Base-by-base conservation (phyloP, 176 grass and related monocot species). In the Lolium perenne region DNA sequence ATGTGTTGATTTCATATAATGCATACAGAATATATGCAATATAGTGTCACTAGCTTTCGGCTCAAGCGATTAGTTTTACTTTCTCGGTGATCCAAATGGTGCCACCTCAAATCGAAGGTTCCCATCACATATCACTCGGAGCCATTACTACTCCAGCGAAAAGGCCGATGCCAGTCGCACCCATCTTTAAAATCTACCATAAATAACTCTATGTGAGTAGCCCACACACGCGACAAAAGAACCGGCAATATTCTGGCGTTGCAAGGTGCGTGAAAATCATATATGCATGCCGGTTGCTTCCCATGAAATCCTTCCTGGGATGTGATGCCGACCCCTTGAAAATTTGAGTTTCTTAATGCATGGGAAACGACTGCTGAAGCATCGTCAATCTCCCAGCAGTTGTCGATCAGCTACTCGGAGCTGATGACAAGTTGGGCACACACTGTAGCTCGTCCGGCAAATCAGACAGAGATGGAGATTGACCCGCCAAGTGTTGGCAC, bases 211-310 rank as follows among this genome's bases (percentile, higher is more conserved):
- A 61, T 23, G 21, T 11, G 10, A 10, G 21, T 32, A 32, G 26
- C 61, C 5, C 74, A 45, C 74, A 41, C 38, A 38, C 13, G 12
- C 23, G 23, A 25, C 22, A 6, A 4, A 26, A 61, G 10, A 69
- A 20, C 3, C 57, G 79, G 55, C 73, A 85, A 74, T 84, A 80
- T 57, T 35, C 32, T 35, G 32, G 32, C 32, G 32, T 35, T 35
- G 32, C 64, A 82, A 35, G 32, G 77, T 76, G 67, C 67, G 64
- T 71, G 82, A 26, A 51, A 45, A 81, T 14, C 48, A 21, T 13
- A 63, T 72, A 63, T 72, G 60, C 83, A 67, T 80, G 82, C 83
- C 29, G 6, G 83, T 86, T 82, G 78, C 88, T 86, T 89, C 71
- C 61, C 78, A 77, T 71, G 71, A 78, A 82, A 82, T 82, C 67